Conservation (phyloP, 805 yeast genomes). For the Cyberlindnera meyerae region DNA sequence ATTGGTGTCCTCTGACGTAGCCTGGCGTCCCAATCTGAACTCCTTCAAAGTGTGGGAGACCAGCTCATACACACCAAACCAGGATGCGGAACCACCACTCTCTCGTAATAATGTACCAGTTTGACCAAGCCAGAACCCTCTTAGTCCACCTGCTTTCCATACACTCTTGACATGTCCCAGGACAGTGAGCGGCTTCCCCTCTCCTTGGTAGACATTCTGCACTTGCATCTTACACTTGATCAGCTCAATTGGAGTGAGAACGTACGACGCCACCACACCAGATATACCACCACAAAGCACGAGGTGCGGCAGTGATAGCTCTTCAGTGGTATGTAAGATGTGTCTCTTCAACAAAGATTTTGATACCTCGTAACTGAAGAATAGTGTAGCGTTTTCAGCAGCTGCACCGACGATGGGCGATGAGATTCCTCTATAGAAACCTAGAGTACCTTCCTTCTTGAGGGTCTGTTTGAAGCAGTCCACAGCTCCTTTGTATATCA, state of each 20-base stretch:
- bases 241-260: conserved; percentile 88
- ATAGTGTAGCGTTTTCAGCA: conserved; percentile 79
- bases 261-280: conserved; percentile 77
- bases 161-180: conserved; percentile 39
- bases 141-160: conserved; percentile 47
- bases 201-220: conserved; percentile 29
- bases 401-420: conserved; percentile 89
- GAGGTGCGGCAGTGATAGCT: conserved; percentile 38
- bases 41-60: conserved; percentile 35
- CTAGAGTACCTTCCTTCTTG: conserved; percentile 63
- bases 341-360: conserved; percentile 32
- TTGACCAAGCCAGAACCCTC: conserved; percentile 87
- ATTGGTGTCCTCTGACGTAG: conserved; percentile 20
- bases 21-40: conserved; percentile 25
- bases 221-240: conserved; percentile 88
- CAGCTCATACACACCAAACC: conserved; percentile 88
- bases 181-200: conserved; percentile 28
- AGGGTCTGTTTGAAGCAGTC: conserved; percentile 64
- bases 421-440: conserved; percentile 75
- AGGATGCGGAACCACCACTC: conserved; percentile 83
- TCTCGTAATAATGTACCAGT: conserved; percentile 77
- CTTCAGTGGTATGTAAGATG: conserved; percentile 14
- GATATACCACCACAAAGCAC: conserved; percentile 73
- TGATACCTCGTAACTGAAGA: conserved; percentile 55
- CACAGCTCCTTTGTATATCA: conserved; percentile 51